A percentile compares a stretch with the other conserved stretches of the same genome.
These are phyloP conservation scores for Vitellaria paradoxa DNA, from an alignment of 179 eudicot species.

Conservation along the genomic window DNA sequence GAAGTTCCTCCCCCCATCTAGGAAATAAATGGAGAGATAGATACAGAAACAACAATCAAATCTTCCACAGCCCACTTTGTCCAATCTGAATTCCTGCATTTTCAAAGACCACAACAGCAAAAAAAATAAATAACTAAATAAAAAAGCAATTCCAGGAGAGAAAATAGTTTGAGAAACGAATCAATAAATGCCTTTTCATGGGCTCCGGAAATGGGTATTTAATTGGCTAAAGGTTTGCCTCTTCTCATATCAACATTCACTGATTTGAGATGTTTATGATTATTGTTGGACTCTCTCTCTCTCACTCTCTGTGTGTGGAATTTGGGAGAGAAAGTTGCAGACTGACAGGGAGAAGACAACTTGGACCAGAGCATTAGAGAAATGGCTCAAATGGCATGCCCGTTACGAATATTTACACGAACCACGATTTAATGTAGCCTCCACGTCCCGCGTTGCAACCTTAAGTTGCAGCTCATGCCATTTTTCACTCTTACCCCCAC, in stretches of 20 bases:
- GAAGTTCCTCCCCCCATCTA: constrained; percentile 47
- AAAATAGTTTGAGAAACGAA: neutral
- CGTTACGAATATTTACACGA: no score
- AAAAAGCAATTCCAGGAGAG: neutral
- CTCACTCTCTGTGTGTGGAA: no score
- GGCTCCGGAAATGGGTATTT: neutral
- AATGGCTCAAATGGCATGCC: no score
- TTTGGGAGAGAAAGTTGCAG: no score
- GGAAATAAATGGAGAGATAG: constrained; percentile 5
- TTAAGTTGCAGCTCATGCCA: no score
- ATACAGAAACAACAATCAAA: neutral
- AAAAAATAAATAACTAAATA: neutral
- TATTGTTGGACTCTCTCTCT: no score
- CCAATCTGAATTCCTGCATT: constrained; percentile 9
- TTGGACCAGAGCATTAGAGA: no score
- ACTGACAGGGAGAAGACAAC: no score
- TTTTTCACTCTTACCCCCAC: no score
- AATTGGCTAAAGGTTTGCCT: neutral
- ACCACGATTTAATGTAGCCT: no score
- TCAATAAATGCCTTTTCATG: neutral
- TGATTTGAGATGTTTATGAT: neutral
- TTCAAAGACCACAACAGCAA: no score
- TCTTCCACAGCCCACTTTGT: neutral
- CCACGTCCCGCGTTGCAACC: no score
- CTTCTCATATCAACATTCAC: neutral